Percentiles rank a stretch among this genome's conserved stretches.
Conservation (phyloP, 2,329 filamentous ascomycete genomes). For the Clonostachys chloroleuca region DNA sequence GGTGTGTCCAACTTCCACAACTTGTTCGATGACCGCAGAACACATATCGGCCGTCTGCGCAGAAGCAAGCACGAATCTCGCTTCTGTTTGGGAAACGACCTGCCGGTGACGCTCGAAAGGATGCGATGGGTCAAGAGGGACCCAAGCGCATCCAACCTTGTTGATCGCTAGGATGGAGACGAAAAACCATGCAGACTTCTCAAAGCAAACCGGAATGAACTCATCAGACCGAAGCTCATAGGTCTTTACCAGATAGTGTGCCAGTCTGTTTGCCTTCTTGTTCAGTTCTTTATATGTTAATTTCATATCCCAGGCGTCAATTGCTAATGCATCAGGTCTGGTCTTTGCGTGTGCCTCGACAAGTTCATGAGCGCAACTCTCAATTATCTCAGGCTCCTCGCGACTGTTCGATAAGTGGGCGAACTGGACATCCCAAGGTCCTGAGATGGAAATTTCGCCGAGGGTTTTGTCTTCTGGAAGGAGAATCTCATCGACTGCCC, state of each 20-base stretch:
- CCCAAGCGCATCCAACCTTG: constrained; percentile 41
- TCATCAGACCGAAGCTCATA: constrained; percentile 1
- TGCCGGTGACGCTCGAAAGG: constrained; percentile 35
- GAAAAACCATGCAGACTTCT: constrained; percentile 40
- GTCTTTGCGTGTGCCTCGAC: not conserved
- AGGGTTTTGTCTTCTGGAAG: constrained; percentile 1
- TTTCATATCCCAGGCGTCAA: not conserved
- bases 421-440: constrained; percentile 1
- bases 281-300: constrained; percentile 1
- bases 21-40: constrained; percentile 19
- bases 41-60: constrained; percentile 22
- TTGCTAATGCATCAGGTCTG: not conserved
- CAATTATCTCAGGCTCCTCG: not conserved
- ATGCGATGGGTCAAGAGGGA: constrained; percentile 39
- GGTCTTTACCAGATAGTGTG: not conserved
- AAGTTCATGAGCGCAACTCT: not conserved
- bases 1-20: constrained; percentile 5
- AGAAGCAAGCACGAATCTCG: constrained; percentile 31
- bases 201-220: constrained; percentile 30
- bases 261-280: not conserved
- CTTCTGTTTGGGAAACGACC: constrained; percentile 35
- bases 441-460: not conserved
- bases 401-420: not conserved
- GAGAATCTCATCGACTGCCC: constrained; percentile 8
- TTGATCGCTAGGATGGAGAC: constrained; percentile 39